These are phyloP conservation scores for Akanthomyces lecanii DNA, from an alignment of 2,329 filamentous ascomycete species.

Conservation along the genomic window DNA sequence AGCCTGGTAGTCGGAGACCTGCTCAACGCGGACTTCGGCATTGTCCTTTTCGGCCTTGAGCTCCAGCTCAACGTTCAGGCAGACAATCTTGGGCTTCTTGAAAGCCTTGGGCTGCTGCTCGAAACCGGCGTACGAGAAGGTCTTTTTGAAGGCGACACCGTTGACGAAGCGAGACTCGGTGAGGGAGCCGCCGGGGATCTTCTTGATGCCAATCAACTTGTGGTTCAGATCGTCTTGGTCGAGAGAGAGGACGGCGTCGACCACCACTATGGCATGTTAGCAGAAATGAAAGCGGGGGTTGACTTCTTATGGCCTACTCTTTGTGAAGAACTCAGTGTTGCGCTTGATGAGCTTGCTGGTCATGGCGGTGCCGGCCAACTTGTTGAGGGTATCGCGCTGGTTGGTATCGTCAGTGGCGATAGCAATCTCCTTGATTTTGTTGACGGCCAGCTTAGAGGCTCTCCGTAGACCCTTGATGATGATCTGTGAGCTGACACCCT, in stretches of 20 bases:
- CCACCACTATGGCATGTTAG: slow-evolving; percentile 69
- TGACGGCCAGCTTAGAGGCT: slow-evolving; percentile 85
- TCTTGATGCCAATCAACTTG: slow-evolving; percentile 97
- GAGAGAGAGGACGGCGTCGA: slow-evolving; percentile 90
- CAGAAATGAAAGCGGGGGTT: background rate
- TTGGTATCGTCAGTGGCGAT: slow-evolving; percentile 78
- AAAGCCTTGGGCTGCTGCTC: slow-evolving; percentile 98
- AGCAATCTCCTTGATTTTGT: slow-evolving; percentile 98
- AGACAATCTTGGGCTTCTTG: slow-evolving; percentile 91
- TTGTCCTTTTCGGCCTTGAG: slow-evolving; percentile 99
- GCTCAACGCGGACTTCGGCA: slow-evolving; percentile 94
- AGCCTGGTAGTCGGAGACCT: slow-evolving; percentile 98
- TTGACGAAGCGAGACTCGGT: slow-evolving; percentile 97
- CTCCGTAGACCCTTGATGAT: slow-evolving; percentile 95
- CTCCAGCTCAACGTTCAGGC: slow-evolving; percentile 95
- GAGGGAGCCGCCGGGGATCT: slow-evolving; percentile 91
- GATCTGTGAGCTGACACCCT: slow-evolving; percentile 93
- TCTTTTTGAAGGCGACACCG: slow-evolving; percentile 99
- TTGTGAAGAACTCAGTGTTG: slow-evolving; percentile 95
- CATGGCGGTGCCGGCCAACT: slow-evolving; percentile 94
- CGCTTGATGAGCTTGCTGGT: slow-evolving; percentile 99
- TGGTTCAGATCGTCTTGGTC: slow-evolving; percentile 98
- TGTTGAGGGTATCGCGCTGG: slow-evolving; percentile 80
- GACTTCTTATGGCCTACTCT: slow-evolving; percentile 58
- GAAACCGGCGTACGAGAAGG: slow-evolving; percentile 97